Percentiles rank a stretch among this genome's conserved stretches.
These are phyloP conservation scores for Ilyonectria destructans DNA, from an alignment of 2,329 filamentous ascomycete species.

Conservation along the genomic window DNA sequence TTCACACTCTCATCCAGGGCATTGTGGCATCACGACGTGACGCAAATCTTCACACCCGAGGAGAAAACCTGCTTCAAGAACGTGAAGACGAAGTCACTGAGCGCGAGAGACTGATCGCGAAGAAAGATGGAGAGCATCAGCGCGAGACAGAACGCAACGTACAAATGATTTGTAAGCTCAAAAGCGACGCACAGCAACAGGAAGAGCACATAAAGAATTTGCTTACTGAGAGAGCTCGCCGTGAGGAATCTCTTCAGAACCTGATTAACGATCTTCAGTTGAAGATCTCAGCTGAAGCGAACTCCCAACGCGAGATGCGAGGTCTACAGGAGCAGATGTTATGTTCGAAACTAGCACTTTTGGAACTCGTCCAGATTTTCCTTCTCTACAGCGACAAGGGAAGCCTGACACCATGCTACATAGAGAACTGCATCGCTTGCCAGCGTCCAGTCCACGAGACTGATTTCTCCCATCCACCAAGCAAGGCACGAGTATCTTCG, in stretches of 20 bases:
- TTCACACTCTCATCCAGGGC: not conserved
- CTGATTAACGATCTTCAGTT: not conserved
- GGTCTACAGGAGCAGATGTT: not conserved
- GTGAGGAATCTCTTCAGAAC: not conserved
- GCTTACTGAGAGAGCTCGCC: constrained; percentile 2
- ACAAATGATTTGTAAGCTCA: not conserved
- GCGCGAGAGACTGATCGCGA: not conserved
- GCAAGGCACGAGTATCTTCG: constrained; percentile 3
- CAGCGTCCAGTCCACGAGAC: not conserved
- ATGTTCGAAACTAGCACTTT: constrained; percentile 2
- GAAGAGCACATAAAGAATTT: not conserved
- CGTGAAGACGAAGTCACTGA: not conserved
- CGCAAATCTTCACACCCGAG: not conserved
- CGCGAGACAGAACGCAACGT: not conserved
- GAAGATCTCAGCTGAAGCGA: not conserved
- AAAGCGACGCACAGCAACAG: constrained; percentile 1
- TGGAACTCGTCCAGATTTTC: constrained; percentile 3
- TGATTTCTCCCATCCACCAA: constrained; percentile 4
- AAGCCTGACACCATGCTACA: not conserved
- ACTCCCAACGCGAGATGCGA: constrained; percentile 2
- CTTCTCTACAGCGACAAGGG: constrained; percentile 2
- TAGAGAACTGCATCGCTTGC: not conserved
- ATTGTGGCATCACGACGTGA: not conserved
- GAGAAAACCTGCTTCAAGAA: not conserved
- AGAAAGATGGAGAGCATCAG: not conserved